Evolutionary conservation across 495 filamentous ascomycete genomes (phyloP).

Genomic region (Aspergillus sclerotioniger): DNA sequence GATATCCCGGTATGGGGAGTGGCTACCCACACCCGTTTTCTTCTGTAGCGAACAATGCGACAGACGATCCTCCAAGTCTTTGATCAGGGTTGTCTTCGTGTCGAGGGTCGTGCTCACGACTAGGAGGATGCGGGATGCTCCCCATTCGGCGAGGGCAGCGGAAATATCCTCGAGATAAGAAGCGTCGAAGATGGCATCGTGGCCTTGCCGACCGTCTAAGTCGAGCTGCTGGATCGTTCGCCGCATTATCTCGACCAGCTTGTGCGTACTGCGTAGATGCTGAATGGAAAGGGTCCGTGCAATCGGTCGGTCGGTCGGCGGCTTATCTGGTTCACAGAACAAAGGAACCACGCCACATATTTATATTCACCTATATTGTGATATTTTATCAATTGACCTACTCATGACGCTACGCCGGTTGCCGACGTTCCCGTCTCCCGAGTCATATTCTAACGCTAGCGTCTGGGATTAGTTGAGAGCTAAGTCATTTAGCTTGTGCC

Average conservation of each 20-base stretch:
- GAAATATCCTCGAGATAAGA: not conserved
- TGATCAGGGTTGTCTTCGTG: not conserved
- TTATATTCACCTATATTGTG: too few species aligned
- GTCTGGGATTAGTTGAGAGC: too few species aligned
- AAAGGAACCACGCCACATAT: too few species aligned
- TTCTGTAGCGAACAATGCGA: not conserved
- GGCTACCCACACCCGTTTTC: constrained; percentile 2
- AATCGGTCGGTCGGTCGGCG: not conserved
- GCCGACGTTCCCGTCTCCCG: too few species aligned
- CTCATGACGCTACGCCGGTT: too few species aligned
- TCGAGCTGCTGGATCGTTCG: constrained; percentile 2
- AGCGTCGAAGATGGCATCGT: constrained; percentile 4
- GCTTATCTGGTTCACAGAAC: too few species aligned
- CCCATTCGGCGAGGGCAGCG: not conserved
- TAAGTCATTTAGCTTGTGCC: too few species aligned
- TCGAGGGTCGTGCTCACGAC: constrained; percentile 2
- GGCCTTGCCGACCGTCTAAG: not conserved
- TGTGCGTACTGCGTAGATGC: not conserved
- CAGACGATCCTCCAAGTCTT: not conserved
- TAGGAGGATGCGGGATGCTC: not conserved
- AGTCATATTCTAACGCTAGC: too few species aligned
- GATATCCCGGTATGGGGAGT: not conserved
- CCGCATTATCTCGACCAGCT: not conserved
- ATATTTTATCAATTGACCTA: too few species aligned
- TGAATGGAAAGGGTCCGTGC: not conserved